Evolutionary conservation across 139 green algal species (phyloP).

Genomic region (Prasinococcaceae sp.): DNA sequence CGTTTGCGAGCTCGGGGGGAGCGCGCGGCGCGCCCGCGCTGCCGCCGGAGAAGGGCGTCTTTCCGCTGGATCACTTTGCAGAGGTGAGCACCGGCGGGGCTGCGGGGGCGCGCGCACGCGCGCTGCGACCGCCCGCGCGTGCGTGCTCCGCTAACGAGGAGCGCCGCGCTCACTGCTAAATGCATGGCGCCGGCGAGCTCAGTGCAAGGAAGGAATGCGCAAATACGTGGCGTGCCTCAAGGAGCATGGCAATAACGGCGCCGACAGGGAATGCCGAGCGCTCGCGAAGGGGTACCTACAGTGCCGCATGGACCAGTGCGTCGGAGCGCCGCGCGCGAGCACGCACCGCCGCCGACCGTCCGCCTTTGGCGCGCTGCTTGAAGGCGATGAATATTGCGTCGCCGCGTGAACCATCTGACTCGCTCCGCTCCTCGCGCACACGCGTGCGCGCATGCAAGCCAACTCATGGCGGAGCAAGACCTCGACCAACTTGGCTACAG

Average conservation of each 20-base stretch:
- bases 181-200: not conserved
- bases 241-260: constrained; percentile 29
- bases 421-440: not conserved
- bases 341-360: too few species aligned
- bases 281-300: constrained; percentile 64
- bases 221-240: constrained; percentile 69
- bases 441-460: not conserved
- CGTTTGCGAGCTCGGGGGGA: too few species aligned
- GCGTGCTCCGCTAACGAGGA: not conserved
- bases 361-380: not conserved
- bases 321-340: not conserved
- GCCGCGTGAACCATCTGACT: not conserved
- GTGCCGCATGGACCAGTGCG: constrained; percentile 77
- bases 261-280: constrained; percentile 45
- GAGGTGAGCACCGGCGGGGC: constrained; percentile 57
- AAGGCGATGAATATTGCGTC: not conserved
- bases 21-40: constrained; percentile 37
- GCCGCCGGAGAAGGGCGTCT: constrained; percentile 88
- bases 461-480: constrained; percentile 54
- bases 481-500: constrained; percentile 55
- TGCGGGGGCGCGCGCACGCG: not conserved
- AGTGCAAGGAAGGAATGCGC: constrained; percentile 47
- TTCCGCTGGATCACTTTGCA: constrained; percentile 88
- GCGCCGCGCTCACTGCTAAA: not conserved
- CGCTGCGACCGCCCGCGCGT: not conserved